Percentiles rank a stretch among this genome's conserved stretches.
Conservation (phyloP, 2,329 filamentous ascomycete species). For the Trichoderma sp. region DNA sequence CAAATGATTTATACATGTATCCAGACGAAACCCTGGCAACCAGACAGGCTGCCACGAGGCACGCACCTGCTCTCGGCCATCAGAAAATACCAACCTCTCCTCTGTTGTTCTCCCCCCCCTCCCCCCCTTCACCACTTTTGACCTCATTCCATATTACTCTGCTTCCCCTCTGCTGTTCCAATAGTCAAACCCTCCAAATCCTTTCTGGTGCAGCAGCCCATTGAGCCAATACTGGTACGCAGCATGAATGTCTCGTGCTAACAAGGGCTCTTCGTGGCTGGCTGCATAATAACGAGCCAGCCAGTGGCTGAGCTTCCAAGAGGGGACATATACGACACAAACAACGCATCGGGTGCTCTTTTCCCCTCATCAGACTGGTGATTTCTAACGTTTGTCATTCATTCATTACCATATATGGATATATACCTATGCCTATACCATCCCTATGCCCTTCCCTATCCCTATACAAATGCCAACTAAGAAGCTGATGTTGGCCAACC, state of each 20-base stretch:
- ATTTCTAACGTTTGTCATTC: constrained; percentile 4
- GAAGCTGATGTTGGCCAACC: constrained; percentile 13
- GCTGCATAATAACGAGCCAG: constrained; percentile 6
- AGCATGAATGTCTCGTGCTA: neutral
- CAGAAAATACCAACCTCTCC: neutral
- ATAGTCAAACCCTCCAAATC: neutral
- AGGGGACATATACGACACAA: neutral
- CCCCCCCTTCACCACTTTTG: neutral
- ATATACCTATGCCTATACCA: neutral
- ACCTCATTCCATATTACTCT: neutral
- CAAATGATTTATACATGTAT: constrained; percentile 1
- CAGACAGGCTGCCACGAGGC: neutral
- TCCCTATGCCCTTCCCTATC: neutral
- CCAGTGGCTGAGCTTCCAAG: neutral
- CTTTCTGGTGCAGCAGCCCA: neutral
- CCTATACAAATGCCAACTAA: constrained; percentile 2
- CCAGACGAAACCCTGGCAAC: neutral
- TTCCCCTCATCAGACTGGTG: neutral
- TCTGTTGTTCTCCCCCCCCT: neutral
- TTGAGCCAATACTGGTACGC: neutral
- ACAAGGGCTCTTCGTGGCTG: neutral
- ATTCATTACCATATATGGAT: constrained; percentile 16
- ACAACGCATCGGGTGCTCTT: neutral
- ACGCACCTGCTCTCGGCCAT: neutral
- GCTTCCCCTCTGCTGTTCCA: neutral